Conservation (phyloP, 1,139 yeast genomes). For the Nakaseomyces sp. region DNA sequence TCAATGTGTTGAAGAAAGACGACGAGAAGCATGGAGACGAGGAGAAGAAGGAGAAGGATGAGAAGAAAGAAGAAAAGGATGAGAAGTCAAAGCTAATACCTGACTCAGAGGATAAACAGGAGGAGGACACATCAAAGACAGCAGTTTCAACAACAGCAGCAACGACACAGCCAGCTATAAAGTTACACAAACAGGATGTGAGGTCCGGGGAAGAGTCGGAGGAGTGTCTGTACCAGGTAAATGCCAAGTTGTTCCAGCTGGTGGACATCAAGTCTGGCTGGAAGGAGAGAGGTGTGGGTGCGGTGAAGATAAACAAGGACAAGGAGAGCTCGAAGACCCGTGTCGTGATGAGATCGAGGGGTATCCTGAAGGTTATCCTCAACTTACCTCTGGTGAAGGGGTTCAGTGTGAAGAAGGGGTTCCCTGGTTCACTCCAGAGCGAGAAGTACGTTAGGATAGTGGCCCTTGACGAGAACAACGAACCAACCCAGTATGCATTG, state of each 20-base stretch:
- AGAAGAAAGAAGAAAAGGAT: conserved; percentile 11
- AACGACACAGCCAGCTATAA: conserved; percentile 16
- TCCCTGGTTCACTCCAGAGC: conserved; percentile 71
- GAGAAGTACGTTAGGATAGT: conserved; percentile 75
- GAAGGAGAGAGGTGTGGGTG: conserved; percentile 94
- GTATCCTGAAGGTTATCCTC: conserved; percentile 71
- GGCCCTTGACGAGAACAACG: conserved; percentile 45
- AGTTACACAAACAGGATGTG: conserved; percentile 41
- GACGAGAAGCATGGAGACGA: neutral
- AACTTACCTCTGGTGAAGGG: conserved; percentile 58
- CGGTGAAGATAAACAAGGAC: conserved; percentile 63
- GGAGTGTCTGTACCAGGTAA: conserved; percentile 53
- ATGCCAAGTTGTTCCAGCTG: conserved; percentile 73
- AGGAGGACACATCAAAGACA: conserved; percentile 6
- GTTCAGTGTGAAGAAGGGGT: conserved; percentile 63
- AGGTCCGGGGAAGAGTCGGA: conserved; percentile 92
- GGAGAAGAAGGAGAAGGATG: conserved; percentile 9
- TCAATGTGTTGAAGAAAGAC: conserved; percentile 24
- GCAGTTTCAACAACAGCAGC: too few species aligned
- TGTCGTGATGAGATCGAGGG: conserved; percentile 86
- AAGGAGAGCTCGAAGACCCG: conserved; percentile 37
- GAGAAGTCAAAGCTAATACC: conserved; percentile 6
- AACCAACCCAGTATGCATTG: conserved; percentile 76
- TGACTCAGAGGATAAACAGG: neutral
- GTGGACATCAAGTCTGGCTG: conserved; percentile 65